phyloP scores from a whole-genome alignment of 495 filamentous ascomycete species.

The Extremus antarcticus region DNA sequence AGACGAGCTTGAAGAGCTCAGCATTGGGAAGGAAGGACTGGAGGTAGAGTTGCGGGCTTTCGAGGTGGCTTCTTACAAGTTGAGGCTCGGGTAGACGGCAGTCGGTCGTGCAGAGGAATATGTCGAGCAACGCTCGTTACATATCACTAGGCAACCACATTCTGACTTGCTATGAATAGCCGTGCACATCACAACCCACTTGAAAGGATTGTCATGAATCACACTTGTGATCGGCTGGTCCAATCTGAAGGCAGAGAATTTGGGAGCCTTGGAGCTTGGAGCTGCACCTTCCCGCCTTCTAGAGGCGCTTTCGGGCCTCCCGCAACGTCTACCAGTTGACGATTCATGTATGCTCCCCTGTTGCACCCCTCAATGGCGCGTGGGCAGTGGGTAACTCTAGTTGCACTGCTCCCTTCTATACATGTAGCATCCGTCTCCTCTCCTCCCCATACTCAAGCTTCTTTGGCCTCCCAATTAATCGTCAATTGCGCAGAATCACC shows the following conservation, averaged over 20 bases:
- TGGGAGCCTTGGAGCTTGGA: background rate
- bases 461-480: no score
- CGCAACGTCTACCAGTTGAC: no score
- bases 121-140: background rate
- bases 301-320: background rate
- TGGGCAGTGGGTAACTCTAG: no score
- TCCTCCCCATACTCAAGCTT: no score
- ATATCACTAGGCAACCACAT: no score
- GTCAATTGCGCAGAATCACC: background rate
- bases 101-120: background rate
- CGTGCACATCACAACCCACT: no score
- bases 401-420: no score
- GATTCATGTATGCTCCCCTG: no score
- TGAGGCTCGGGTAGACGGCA: slow-evolving; percentile 51
- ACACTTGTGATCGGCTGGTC: background rate
- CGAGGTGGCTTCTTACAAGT: slow-evolving; percentile 77
- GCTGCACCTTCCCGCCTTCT: background rate
- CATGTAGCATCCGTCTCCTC: no score
- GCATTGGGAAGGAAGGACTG: slow-evolving; percentile 37
- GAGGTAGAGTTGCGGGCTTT: slow-evolving; percentile 68
- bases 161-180: no score
- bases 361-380: no score
- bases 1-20: slow-evolving; percentile 53
- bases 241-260: background rate
- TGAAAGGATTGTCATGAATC: background rate